A percentile compares a stretch with the other conserved stretches of the same genome.
Conservation (phyloP, 2,329 filamentous ascomycete species). For the Dothideomycetes sp. region DNA sequence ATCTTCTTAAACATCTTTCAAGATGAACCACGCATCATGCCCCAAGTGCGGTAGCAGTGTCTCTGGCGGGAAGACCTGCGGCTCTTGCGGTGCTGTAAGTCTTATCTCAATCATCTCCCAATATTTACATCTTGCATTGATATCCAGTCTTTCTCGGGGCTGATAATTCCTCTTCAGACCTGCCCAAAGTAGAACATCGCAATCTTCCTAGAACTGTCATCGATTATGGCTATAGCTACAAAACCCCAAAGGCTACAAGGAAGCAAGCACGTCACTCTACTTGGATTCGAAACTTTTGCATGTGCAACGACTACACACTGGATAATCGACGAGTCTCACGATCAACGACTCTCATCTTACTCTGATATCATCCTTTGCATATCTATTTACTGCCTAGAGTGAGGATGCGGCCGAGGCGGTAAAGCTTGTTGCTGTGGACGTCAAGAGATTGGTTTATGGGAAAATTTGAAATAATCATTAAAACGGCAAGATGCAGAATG, state of each 20-base stretch:
- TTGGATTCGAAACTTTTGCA: background rate
- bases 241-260: background rate
- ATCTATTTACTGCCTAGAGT: conserved; percentile 19
- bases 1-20: background rate
- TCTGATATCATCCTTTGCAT: background rate
- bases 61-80: conserved; percentile 20
- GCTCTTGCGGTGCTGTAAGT: conserved; percentile 21
- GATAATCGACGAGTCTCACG: background rate
- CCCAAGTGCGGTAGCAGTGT: conserved; percentile 21
- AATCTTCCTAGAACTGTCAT: background rate
- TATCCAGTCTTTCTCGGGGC: background rate
- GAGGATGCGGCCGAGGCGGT: conserved; percentile 7
- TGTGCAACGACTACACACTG: background rate
- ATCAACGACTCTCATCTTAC: background rate
- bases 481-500: too few species aligned
- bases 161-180: conserved; percentile 10
- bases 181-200: conserved; percentile 18
- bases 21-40: conserved; percentile 12
- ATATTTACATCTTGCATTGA: too few species aligned
- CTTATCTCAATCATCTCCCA: background rate
- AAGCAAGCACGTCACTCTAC: background rate
- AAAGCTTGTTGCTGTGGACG: conserved; percentile 7
- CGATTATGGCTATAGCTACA: background rate
- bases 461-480: too few species aligned
- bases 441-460: conserved; percentile 4